Conservation (phyloP, 257 asterid genomes). For the Solanum arcanum region DNA sequence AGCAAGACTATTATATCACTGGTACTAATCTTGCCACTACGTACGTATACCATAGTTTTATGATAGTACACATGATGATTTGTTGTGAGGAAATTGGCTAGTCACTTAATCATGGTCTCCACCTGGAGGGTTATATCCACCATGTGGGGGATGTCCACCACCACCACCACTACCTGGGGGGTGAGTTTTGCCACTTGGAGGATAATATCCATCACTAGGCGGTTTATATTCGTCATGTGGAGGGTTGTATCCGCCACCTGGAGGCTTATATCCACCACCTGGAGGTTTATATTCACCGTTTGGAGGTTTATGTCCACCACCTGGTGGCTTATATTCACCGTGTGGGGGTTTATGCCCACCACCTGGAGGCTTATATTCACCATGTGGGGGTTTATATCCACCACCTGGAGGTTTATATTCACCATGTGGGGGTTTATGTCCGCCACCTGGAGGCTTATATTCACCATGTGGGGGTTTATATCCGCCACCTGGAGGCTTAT, state of each 20-base stretch:
- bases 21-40: background rate
- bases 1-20: background rate
- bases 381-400: background rate
- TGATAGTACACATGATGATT: background rate
- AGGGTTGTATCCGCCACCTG: background rate
- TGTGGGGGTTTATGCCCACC: too few species aligned
- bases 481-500: fast-evolving
- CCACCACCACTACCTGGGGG: background rate
- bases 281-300: too few species aligned
- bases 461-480: fast-evolving
- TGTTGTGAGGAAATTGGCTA: background rate
- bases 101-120: background rate
- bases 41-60: background rate
- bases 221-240: background rate
- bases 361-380: too few species aligned
- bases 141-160: background rate
- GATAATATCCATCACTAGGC: background rate
- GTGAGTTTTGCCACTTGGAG: background rate
- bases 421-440: background rate
- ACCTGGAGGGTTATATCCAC: background rate
- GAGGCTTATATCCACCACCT: background rate
- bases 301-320: too few species aligned
- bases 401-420: too few species aligned
- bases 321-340: too few species aligned
- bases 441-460: background rate